Conservation (phyloP, 176 grass and related monocot genomes). For the Areca catechu region DNA sequence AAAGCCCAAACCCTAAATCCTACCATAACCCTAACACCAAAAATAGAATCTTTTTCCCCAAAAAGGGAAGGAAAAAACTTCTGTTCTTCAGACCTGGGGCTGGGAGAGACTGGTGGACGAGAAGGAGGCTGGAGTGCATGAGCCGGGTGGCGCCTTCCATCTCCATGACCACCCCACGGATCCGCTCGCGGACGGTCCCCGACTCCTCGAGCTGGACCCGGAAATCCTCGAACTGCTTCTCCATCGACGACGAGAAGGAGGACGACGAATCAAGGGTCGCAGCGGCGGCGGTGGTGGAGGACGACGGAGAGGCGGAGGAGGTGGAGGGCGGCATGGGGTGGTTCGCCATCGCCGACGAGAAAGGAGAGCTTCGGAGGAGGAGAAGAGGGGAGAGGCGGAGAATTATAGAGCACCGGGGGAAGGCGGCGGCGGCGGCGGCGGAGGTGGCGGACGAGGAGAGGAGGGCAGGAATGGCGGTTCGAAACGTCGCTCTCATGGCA, state of each 20-base stretch:
- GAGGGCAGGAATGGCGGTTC: conserved; percentile 31
- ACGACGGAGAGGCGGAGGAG: neutral
- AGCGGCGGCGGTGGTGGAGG: neutral
- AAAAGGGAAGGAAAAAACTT: neutral
- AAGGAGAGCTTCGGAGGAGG: neutral
- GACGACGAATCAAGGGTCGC: neutral
- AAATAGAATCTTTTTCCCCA: neutral
- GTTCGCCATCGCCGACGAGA: conserved; percentile 1
- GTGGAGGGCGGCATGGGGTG: conserved; percentile 10
- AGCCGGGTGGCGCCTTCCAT: conserved; percentile 62
- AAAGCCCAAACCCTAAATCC: neutral
- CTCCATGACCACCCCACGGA: conserved; percentile 56
- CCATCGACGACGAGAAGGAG: conserved; percentile 41
- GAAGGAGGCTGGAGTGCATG: conserved; percentile 64
- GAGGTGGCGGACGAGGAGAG: conserved; percentile 5
- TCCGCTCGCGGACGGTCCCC: conserved; percentile 57
- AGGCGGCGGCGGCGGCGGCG: neutral
- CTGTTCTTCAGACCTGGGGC: conserved; percentile 29
- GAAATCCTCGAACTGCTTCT: conserved; percentile 81
- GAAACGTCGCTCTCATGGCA: conserved; percentile 43
- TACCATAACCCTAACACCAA: neutral
- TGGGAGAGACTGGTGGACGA: conserved; percentile 69
- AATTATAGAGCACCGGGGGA: neutral
- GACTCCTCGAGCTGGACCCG: conserved; percentile 65
- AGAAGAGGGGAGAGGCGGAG: conserved; percentile 1